A percentile compares a stretch with the other conserved stretches of the same genome.
These are phyloP conservation scores for Claviceps cyperi DNA, from an alignment of 2,329 filamentous ascomycete genomes.

Conservation along the genomic window DNA sequence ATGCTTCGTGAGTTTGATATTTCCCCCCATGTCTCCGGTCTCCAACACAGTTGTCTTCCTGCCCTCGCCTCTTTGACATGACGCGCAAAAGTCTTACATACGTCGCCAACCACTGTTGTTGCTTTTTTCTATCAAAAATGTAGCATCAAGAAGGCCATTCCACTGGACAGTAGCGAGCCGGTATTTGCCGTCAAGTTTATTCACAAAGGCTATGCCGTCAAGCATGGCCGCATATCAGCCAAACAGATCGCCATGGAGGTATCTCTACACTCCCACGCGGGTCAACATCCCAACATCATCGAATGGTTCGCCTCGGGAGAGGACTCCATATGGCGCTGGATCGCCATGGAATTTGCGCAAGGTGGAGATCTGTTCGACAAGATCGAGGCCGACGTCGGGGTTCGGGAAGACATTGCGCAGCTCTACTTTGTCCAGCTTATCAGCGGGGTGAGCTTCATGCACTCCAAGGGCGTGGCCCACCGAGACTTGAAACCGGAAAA, in stretches of 20 bases:
- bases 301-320: constrained; percentile 82
- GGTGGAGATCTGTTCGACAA: constrained; percentile 98
- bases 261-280: constrained; percentile 75
- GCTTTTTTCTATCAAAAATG: constrained; percentile 1
- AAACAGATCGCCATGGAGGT: constrained; percentile 91
- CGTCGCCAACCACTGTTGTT: constrained; percentile 5
- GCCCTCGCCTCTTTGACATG: neutral
- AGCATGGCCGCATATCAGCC: constrained; percentile 72
- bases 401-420: constrained; percentile 89
- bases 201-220: constrained; percentile 87
- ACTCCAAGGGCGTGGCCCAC: constrained; percentile 89
- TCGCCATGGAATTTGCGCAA: constrained; percentile 93
- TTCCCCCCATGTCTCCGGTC: neutral
- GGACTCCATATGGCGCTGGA: constrained; percentile 83
- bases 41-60: neutral
- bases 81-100: neutral
- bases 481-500: constrained; percentile 91
- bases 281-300: constrained; percentile 85
- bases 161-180: constrained; percentile 51
- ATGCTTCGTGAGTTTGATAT: constrained; percentile 62
- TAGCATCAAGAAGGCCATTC: constrained; percentile 87
- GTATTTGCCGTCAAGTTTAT: constrained; percentile 98
- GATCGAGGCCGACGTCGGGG: constrained; percentile 92
- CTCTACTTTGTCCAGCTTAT: constrained; percentile 91
- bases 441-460: constrained; percentile 84